Evolutionary conservation across 2,329 filamentous ascomycete genomes (phyloP).

Genomic region (Calycina marina): DNA sequence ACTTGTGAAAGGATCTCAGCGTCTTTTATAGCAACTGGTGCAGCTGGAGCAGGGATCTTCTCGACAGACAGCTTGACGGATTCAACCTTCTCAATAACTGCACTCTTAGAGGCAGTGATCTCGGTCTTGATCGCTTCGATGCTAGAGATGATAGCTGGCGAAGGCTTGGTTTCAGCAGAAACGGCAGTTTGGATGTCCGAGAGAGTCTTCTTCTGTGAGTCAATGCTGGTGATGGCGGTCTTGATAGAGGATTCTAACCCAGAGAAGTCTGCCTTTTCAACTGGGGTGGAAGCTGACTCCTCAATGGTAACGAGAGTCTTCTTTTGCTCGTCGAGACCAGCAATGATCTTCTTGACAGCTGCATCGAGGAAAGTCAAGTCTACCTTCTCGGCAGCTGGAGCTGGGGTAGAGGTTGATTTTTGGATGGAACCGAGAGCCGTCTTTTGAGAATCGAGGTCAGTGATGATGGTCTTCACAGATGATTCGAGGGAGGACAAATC

Average conservation of each 20-base stretch:
- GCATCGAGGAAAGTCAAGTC: conserved; percentile 8
- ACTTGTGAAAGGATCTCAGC: conserved; percentile 3
- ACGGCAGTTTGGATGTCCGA: conserved; percentile 1
- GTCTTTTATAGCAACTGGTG: conserved; percentile 1
- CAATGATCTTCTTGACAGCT: conserved; percentile 3
- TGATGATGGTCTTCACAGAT: background rate
- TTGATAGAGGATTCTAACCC: background rate
- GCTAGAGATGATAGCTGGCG: conserved; percentile 3
- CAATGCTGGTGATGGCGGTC: background rate
- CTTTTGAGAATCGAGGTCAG: conserved; percentile 1
- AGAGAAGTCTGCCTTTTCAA: too few species aligned
- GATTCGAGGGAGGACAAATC: conserved; percentile 8
- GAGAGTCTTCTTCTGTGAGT: background rate
- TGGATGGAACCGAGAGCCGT: conserved; percentile 11
- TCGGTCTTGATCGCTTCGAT: conserved; percentile 6
- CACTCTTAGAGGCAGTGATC: conserved; percentile 2
- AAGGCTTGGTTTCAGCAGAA: too few species aligned
- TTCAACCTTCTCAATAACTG: conserved; percentile 3
- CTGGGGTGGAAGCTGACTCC: conserved; percentile 5
- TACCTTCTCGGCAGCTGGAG: conserved; percentile 4
- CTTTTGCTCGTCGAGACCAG: background rate
- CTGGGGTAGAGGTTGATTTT: conserved; percentile 4
- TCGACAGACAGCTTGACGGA: conserved; percentile 4
- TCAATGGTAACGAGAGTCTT: conserved; percentile 9
- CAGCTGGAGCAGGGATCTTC: conserved; percentile 1